Conservation (phyloP, 2,329 filamentous ascomycete species). For the Alternaria metachromatica region DNA sequence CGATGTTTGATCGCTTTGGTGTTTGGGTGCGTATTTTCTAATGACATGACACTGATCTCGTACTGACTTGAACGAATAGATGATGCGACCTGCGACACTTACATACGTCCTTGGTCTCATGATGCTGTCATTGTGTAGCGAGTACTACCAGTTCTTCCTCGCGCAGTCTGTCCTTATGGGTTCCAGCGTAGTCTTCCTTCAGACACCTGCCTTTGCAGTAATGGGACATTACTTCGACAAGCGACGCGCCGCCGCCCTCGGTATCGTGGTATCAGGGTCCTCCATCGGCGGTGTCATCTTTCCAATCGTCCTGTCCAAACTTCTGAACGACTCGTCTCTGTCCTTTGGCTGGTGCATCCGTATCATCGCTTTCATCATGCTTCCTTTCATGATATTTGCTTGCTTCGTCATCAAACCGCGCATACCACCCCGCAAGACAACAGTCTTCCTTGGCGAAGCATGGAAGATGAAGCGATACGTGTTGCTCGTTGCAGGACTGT, state of each 20-base stretch:
- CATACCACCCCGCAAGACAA: constrained; percentile 47
- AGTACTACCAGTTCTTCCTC: constrained; percentile 60
- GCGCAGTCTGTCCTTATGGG: constrained; percentile 58
- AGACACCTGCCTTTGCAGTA: constrained; percentile 54
- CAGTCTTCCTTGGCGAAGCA: constrained; percentile 34
- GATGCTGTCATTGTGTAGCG: constrained; percentile 62
- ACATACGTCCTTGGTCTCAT: constrained; percentile 63
- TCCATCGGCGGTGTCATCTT: constrained; percentile 63
- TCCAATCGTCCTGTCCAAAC: constrained; percentile 42
- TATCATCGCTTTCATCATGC: constrained; percentile 61
- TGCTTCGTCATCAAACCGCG: constrained; percentile 59
- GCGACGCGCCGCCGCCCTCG: constrained; percentile 56
- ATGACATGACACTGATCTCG: not conserved
- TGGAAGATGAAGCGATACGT: constrained; percentile 44
- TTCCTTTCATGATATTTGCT: constrained; percentile 61
- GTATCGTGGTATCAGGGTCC: constrained; percentile 56
- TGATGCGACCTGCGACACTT: constrained; percentile 59
- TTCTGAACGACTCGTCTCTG: constrained; percentile 56
- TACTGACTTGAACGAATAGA: constrained; percentile 27
- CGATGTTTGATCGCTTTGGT: constrained; percentile 63
- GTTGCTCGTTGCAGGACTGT: constrained; percentile 50
- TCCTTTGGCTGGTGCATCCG: constrained; percentile 62
- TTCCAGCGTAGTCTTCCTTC: constrained; percentile 57
- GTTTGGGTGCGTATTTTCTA: constrained; percentile 37
- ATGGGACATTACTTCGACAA: constrained; percentile 58